Evolutionary conservation across 192 early-diverging fungal genomes (phyloP).

Genomic region (Physocladia obscura): DNA sequence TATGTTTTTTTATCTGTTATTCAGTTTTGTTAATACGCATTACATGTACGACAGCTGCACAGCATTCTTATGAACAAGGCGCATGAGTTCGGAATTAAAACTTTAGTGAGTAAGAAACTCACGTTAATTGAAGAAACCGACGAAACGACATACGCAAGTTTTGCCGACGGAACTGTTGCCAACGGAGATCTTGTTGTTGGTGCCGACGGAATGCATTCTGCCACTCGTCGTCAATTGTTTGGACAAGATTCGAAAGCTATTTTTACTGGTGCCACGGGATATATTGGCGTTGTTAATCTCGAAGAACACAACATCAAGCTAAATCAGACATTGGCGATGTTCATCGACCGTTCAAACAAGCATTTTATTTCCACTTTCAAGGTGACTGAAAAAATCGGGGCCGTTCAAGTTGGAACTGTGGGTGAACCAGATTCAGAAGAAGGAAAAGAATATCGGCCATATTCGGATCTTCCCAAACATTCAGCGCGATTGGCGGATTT

Average conservation of each 20-base stretch:
- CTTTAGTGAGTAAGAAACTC: constrained; percentile 2
- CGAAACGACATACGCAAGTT: neutral
- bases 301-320: constrained; percentile 4
- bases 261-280: constrained; percentile 11
- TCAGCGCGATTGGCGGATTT: constrained; percentile 3
- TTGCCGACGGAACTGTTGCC: constrained; percentile 1
- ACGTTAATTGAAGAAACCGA: neutral
- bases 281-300: constrained; percentile 1
- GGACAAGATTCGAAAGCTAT: constrained; percentile 19
- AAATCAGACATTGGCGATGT: neutral
- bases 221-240: constrained; percentile 20
- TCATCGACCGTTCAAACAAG: constrained; percentile 5
- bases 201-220: constrained; percentile 17
- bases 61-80: neutral
- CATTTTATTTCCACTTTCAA: neutral
- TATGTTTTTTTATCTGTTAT: neutral
- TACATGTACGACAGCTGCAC: neutral
- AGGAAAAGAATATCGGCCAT: neutral
- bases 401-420: neutral
- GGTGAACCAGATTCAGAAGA: neutral
- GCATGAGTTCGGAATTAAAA: neutral
- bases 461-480: constrained; percentile 4
- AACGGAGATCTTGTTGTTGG: constrained; percentile 15
- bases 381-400: neutral
- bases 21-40: no score